phyloP scores from a whole-genome alignment of 176 grass and related monocot species.

The Zoysia pacifica region DNA sequence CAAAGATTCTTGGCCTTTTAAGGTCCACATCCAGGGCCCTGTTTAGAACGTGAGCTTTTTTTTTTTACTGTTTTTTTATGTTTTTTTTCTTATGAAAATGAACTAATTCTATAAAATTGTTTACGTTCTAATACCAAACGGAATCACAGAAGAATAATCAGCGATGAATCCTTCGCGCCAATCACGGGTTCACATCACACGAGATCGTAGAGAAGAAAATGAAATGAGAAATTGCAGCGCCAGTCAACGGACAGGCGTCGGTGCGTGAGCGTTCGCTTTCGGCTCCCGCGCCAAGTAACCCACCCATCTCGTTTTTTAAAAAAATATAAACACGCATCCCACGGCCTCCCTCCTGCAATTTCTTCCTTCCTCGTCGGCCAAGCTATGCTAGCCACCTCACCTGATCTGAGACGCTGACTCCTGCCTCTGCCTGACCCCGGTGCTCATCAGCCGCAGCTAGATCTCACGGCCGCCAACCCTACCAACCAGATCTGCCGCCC shows the following conservation, averaged over 20 bases:
- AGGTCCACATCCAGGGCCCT: no score
- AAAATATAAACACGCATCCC: background rate
- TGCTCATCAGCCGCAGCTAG: background rate
- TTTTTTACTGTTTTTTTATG: no score
- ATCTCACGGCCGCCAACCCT: constrained; percentile 30
- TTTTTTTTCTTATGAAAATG: no score
- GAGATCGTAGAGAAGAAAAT: no score
- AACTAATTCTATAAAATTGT: no score
- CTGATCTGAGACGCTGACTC: constrained; percentile 5
- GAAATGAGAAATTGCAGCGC: background rate
- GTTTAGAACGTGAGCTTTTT: no score
- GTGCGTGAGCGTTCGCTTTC: background rate
- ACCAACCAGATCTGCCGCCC: constrained; percentile 44
- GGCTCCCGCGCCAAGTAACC: no score
- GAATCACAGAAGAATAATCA: no score
- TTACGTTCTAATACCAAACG: no score
- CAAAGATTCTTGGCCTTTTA: no score
- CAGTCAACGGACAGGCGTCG: background rate
- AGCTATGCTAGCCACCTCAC: no score
- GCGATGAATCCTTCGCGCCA: background rate
- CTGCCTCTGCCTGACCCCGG: background rate
- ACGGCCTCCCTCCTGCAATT: background rate
- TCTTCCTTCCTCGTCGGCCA: background rate
- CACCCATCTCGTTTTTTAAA: no score
- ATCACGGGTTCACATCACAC: background rate